Evolutionary conservation across 495 filamentous ascomycete species (phyloP).

Genomic region (Neurospora hispaniola): DNA sequence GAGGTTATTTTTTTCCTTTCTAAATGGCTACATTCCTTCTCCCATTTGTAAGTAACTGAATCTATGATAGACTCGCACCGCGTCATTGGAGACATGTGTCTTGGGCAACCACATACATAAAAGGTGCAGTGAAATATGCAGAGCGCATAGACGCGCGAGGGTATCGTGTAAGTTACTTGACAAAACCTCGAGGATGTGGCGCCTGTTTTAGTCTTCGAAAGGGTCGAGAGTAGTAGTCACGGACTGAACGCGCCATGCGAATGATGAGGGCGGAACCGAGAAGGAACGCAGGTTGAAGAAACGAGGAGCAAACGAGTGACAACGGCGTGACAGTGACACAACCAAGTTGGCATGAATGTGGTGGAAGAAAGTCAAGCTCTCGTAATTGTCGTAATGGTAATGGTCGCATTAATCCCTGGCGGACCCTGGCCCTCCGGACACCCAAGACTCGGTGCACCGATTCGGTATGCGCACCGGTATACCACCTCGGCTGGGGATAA

Average conservation of each 20-base stretch:
- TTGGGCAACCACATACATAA: neutral
- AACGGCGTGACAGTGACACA: neutral
- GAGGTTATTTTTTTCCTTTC: too few relatives aligned
- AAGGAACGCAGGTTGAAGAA: neutral
- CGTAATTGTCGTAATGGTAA: neutral
- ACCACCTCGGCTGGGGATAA: neutral
- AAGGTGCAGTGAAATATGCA: conserved; percentile 27
- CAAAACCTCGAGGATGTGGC: neutral
- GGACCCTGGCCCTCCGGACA: neutral
- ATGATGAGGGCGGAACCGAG: neutral
- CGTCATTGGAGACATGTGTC: neutral
- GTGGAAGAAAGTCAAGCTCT: neutral
- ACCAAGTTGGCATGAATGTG: neutral
- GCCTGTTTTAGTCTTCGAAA: neutral
- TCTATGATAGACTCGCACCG: neutral
- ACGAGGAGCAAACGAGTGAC: neutral
- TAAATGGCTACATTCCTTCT: neutral
- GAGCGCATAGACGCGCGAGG: conserved; percentile 69
- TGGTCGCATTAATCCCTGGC: neutral
- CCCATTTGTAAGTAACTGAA: neutral
- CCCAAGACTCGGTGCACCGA: neutral
- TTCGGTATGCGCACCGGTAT: neutral
- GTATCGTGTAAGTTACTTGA: conserved; percentile 30
- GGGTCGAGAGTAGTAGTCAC: neutral
- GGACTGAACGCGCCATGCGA: neutral